Conservation (phyloP, 768 basidiomycete genomes). For the Cystofilobasidium macerans region DNA sequence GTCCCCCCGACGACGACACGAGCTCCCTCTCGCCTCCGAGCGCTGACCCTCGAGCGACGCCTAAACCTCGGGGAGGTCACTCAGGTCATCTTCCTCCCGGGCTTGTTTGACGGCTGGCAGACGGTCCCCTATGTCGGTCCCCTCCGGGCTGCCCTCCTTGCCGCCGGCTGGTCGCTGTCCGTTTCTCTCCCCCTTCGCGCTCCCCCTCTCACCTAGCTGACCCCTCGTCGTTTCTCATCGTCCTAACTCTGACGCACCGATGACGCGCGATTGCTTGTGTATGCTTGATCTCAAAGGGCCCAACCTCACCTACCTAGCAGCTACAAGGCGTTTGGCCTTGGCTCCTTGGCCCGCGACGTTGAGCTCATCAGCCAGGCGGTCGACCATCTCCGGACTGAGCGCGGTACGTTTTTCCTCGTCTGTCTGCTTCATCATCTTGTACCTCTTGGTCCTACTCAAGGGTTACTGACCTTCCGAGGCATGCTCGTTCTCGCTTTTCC, state of each 20-base stretch:
- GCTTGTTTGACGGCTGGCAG: slow-evolving; percentile 8
- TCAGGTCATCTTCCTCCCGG: slow-evolving; percentile 22
- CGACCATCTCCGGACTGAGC: slow-evolving; percentile 10
- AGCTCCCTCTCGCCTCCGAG: background rate
- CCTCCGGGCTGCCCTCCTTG: background rate
- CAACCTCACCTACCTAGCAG: slow-evolving; percentile 17
- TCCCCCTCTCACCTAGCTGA: too few relatives aligned
- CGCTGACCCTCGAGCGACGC: too few relatives aligned
- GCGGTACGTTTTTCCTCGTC: too few relatives aligned
- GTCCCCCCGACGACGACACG: background rate
- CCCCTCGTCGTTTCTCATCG: background rate
- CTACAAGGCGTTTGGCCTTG: slow-evolving; percentile 16
- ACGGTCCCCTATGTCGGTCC: slow-evolving; percentile 12
- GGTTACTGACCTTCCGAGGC: too few relatives aligned
- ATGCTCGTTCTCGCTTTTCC: background rate
- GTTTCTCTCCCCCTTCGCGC: background rate
- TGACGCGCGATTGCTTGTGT: too few relatives aligned
- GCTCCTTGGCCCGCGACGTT: slow-evolving; percentile 6
- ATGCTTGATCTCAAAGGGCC: slow-evolving; percentile 8
- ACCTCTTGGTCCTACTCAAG: too few relatives aligned
- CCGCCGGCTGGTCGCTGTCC: slow-evolving; percentile 17
- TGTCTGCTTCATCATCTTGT: too few relatives aligned
- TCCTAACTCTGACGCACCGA: background rate
- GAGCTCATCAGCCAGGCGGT: slow-evolving; percentile 11
- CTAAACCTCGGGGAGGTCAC: too few relatives aligned